Conservation (phyloP, 495 filamentous ascomycete genomes). For the Xylaria flabelliformis region DNA sequence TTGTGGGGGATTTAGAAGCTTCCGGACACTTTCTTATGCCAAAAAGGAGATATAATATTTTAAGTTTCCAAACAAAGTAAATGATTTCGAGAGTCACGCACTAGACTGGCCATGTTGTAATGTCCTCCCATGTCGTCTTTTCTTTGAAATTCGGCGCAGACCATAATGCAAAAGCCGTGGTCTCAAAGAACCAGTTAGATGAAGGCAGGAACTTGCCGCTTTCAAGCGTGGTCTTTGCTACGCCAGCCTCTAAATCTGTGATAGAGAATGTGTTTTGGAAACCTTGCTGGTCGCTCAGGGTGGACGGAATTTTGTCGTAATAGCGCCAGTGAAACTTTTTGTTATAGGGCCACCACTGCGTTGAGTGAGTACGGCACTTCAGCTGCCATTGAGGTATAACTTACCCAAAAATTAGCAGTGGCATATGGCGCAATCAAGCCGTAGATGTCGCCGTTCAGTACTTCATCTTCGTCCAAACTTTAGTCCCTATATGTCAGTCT, state of each 20-base stretch:
- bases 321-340: constrained; percentile 58
- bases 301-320: constrained; percentile 52
- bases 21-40: no score
- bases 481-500: constrained; percentile 15
- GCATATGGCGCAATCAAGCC: constrained; percentile 56
- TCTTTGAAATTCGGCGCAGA: constrained; percentile 57
- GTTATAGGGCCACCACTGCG: constrained; percentile 58
- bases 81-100: neutral
- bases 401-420: constrained; percentile 57
- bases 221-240: constrained; percentile 51
- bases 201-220: constrained; percentile 54
- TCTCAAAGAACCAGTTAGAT: constrained; percentile 57
- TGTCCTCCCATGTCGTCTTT: constrained; percentile 50
- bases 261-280: constrained; percentile 61
- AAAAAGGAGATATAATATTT: no score
- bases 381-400: neutral
- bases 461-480: constrained; percentile 52
- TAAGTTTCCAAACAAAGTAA: no score
- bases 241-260: constrained; percentile 48
- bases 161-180: constrained; percentile 54
- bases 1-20: no score
- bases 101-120: constrained; percentile 55
- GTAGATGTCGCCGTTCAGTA: constrained; percentile 56
- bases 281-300: constrained; percentile 49
- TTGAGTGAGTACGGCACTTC: neutral